Percentiles rank a stretch among this genome's conserved stretches.
These are phyloP conservation scores for Metschnikowia amazonensis DNA, from an alignment of 805 yeast genomes.

Conservation along the genomic window DNA sequence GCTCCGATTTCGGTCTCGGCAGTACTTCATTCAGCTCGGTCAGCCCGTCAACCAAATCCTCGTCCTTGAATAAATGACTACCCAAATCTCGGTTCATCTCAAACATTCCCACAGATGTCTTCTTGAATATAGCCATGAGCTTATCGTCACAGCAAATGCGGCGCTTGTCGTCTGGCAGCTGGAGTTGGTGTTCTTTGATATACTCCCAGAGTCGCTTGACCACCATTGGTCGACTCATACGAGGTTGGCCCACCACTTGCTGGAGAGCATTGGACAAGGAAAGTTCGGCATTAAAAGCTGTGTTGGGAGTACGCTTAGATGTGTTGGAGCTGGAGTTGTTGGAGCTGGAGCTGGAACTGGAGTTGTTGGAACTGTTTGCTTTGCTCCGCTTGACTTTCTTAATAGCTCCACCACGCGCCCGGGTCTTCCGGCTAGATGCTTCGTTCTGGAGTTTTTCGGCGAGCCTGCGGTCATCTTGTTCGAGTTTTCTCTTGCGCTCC, in stretches of 20 bases:
- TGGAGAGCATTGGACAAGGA: constrained; percentile 50
- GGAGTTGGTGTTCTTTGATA: constrained; percentile 58
- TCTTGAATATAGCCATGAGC: constrained; percentile 56
- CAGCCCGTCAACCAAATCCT: constrained; percentile 8
- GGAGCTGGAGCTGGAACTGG: too few species aligned
- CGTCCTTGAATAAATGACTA: constrained; percentile 40
- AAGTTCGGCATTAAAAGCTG: constrained; percentile 42
- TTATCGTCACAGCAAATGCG: constrained; percentile 61
- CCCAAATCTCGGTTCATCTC: constrained; percentile 53
- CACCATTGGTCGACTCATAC: constrained; percentile 62
- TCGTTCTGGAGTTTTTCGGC: constrained; percentile 47
- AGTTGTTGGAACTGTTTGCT: too few species aligned
- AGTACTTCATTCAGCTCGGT: neutral
- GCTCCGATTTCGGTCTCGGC: too few species aligned
- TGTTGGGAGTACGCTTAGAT: constrained; percentile 23
- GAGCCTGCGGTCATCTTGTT: constrained; percentile 46
- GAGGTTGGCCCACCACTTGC: constrained; percentile 40
- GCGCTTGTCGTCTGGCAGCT: constrained; percentile 63
- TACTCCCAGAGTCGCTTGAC: constrained; percentile 70
- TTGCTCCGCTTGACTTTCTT: constrained; percentile 35
- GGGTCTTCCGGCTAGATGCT: neutral
- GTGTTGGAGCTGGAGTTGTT: too few species aligned
- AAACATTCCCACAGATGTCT: constrained; percentile 52
- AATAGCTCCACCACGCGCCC: constrained; percentile 14
- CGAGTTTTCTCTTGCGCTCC: constrained; percentile 12